These are phyloP conservation scores for Strobilomyces confusus DNA, from an alignment of 768 basidiomycete genomes.

Conservation along the genomic window DNA sequence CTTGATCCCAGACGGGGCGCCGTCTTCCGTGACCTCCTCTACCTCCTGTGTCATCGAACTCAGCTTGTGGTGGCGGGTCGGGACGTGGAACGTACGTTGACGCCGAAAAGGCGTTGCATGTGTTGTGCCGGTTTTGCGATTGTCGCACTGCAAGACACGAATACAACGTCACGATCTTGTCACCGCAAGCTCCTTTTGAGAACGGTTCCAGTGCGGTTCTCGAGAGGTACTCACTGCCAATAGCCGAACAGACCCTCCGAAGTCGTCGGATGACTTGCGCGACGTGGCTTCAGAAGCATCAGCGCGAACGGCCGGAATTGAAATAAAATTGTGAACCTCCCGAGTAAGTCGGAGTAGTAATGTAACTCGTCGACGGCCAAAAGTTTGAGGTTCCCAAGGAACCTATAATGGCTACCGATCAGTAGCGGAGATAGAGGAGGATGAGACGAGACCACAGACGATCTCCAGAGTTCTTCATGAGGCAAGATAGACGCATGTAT, in stretches of 20 bases:
- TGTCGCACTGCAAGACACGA: slow-evolving; percentile 88
- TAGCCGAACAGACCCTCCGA: slow-evolving; percentile 66
- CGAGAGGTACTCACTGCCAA: slow-evolving; percentile 57
- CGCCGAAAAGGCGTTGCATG: slow-evolving; percentile 73
- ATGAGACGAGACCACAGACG: slow-evolving; percentile 33
- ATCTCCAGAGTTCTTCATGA: slow-evolving; percentile 80
- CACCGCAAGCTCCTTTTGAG: not conserved
- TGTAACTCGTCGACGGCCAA: slow-evolving; percentile 86
- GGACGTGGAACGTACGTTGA: slow-evolving; percentile 35
- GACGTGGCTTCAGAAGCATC: slow-evolving; percentile 54
- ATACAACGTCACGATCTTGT: slow-evolving; percentile 50
- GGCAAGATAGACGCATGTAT: slow-evolving; percentile 83
- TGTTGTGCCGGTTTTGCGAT: slow-evolving; percentile 71
- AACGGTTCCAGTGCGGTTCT: not conserved
- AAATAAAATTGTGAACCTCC: slow-evolving; percentile 47
- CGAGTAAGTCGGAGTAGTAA: slow-evolving; percentile 77
- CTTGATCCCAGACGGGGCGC: slow-evolving; percentile 76
- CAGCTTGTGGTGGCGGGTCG: not conserved
- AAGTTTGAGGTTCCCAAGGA: slow-evolving; percentile 70
- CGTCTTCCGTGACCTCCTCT: slow-evolving; percentile 70
- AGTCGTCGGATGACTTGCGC: slow-evolving; percentile 76
- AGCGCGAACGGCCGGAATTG: not conserved
- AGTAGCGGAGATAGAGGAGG: not conserved
- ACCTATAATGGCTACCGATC: slow-evolving; percentile 39
- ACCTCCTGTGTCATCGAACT: slow-evolving; percentile 39